Percentiles rank a stretch among this genome's conserved stretches.
These are phyloP conservation scores for Penicillium longicatenatum DNA, from an alignment of 495 filamentous ascomycete species.

Conservation along the genomic window DNA sequence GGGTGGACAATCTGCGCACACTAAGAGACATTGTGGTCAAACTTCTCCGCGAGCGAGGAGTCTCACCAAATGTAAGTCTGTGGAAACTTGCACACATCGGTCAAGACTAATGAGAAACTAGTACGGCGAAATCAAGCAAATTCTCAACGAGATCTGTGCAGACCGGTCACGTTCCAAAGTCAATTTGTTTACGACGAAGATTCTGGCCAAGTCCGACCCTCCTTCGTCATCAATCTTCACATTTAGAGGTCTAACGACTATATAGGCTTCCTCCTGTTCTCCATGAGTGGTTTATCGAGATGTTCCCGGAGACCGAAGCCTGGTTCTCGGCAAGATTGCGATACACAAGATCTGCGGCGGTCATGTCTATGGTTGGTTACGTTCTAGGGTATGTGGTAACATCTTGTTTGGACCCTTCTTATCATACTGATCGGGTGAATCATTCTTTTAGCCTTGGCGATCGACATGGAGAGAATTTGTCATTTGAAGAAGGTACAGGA, in stretches of 20 bases:
- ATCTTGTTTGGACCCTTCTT: not conserved
- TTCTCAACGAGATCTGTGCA: conserved; percentile 60
- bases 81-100: not conserved
- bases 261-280: conserved; percentile 75
- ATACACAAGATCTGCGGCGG: conserved; percentile 90
- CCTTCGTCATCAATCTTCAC: not conserved
- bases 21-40: conserved; percentile 87
- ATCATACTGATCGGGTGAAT: conserved; percentile 11
- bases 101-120: conserved; percentile 23
- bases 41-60: conserved; percentile 70
- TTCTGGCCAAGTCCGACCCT: conserved; percentile 51
- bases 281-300: conserved; percentile 91
- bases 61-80: conserved; percentile 53
- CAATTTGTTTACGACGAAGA: conserved; percentile 66
- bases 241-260: conserved; percentile 12
- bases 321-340: conserved; percentile 92
- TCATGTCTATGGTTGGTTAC: conserved; percentile 97
- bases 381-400: conserved; percentile 65
- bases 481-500: conserved; percentile 91
- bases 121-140: conserved; percentile 59
- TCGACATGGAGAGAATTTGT: conserved; percentile 97
- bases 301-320: conserved; percentile 86
- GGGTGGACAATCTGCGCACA: conserved; percentile 96
- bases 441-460: conserved; percentile 72
- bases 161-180: conserved; percentile 49